Evolutionary conservation across 208 protist genomes (phyloP), one percentile per base, ranked within the genome.

Genomic region (Hexamita inflata): DNA sequence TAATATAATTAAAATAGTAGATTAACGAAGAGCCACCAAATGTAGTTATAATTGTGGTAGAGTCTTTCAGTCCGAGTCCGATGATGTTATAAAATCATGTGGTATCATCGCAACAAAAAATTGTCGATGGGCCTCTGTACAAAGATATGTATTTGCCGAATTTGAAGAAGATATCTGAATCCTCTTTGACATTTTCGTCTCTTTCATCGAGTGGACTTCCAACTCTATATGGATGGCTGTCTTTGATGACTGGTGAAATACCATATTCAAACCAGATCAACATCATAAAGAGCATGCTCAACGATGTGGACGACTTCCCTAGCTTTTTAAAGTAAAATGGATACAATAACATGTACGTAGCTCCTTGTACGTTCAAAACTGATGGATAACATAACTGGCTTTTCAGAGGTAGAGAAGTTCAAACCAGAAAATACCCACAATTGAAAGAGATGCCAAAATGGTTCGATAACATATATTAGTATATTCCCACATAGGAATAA

Each of bases 221-320:
- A 15, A 66, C 60, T 24, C 24, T 66, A 24, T 66, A 15, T 40
- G 60, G 60, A 66, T 66, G 60, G 60, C 60, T 38, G 15, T n/a
- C 29, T 15, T 19, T 66, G 29, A 66, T 66, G 60, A 66, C 60
- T n/a, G 60, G 60, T 15, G 13, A 38, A 19, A 19, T 38, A 13
- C 60, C 60, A 15, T 38, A 38, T 30, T 66, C 30, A 15, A 24
- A 66, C 30, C 24, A 30, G 34, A 34, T 66, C 24, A 66, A 66
- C 34, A 66, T 66, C 24, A 38, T 66, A 15, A n/a, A 15, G 34
- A 24, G 15, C 15, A 34, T 30, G 24, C 24, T 40, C 60, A 66
- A 15, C 15, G 60, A 66, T 38, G 60, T 66, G 13, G 15, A 66
- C 34, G 60, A 30, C 15, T 30, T 66, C 15, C 60, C 60, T 24